Percentiles rank a stretch among this genome's conserved stretches.
Evolutionary conservation across 2,329 filamentous ascomycete species (phyloP).

Genomic region (Pseudocercospora fijiensis): DNA sequence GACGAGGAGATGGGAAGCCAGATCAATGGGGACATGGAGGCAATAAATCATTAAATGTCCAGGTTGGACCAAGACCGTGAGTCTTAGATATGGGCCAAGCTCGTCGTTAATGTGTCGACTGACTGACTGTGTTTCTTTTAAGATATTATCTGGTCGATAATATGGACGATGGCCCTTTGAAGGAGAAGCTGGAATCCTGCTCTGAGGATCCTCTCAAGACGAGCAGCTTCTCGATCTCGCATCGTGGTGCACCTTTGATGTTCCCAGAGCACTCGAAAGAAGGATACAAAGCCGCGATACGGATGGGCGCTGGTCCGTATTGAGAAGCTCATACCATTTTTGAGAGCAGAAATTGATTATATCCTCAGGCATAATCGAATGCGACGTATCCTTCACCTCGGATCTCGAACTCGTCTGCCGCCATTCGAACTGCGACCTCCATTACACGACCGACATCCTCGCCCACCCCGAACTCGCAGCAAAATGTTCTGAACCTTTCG

Average conservation of each 20-base stretch:
- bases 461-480: constrained; percentile 59
- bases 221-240: constrained; percentile 60
- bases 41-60: constrained; percentile 42
- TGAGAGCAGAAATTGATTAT: not conserved
- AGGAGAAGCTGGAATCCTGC: constrained; percentile 60
- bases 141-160: constrained; percentile 62
- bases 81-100: not conserved
- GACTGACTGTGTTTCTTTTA: not conserved
- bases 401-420: constrained; percentile 67
- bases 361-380: constrained; percentile 55
- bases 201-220: constrained; percentile 54
- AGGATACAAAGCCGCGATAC: constrained; percentile 60
- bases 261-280: constrained; percentile 65
- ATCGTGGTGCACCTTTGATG: constrained; percentile 61
- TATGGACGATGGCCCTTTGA: constrained; percentile 61
- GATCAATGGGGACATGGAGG: constrained; percentile 7
- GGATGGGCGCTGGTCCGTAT: constrained; percentile 60
- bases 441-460: constrained; percentile 68
- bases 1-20: constrained; percentile 1
- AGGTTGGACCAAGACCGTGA: constrained; percentile 62
- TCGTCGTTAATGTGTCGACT: not conserved
- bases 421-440: constrained; percentile 66
- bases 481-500: constrained; percentile 64
- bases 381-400: constrained; percentile 66
- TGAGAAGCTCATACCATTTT: not conserved